Evolutionary conservation across 2,329 filamentous ascomycete genomes (phyloP), one percentile per base, ranked within the genome.

Genomic region (Xylaria sp.): DNA sequence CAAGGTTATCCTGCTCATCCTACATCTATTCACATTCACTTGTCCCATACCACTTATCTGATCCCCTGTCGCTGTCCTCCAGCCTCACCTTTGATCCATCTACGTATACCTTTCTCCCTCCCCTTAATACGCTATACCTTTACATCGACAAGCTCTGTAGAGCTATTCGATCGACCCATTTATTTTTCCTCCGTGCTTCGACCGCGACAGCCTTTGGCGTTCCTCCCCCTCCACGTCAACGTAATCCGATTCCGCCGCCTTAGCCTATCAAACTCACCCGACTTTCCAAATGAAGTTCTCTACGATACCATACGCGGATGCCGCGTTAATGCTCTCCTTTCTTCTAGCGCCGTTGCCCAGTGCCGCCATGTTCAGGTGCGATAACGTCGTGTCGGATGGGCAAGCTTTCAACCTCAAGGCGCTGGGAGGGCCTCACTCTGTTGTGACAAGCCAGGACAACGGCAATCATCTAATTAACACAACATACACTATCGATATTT

Each of bases 401-500:
- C 81, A 85, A 63, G 81, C 78, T 31, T 94, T 90, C 76, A 83
- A 93, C 76, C 80, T 94, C 31, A 79, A 80, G 25, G 76, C 81
- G 66, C 83, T 94, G 7, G 81, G 79, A 5, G 91, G 90, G 1
- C 88, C 89, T 35, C 89, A 90, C 74, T 86, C 87, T 0, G 87
- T 92, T 38, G 83, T 92, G 57, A 86, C 86, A 51, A 81, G 79
- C 71, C 81, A 81, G 69, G 80, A 82, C 66, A 77, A 83, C 35
- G 82, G 83, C 19, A 83, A 80, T 15, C 80, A 81, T 15, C 80
- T 85, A 28, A 82, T 81, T 63, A 95, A 95, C 76, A 92, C 88
- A 25, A 94, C 92, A 45, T 96, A 92, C 76, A 94, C 91, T 0
- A 74, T 96, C 60, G 90, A 96, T 71, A 82, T 96, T 51, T 96